Evolutionary conservation across 2,329 filamentous ascomycete genomes (phyloP), one percentile per base, ranked within the genome.

Genomic region (Monilinia polystroma): DNA sequence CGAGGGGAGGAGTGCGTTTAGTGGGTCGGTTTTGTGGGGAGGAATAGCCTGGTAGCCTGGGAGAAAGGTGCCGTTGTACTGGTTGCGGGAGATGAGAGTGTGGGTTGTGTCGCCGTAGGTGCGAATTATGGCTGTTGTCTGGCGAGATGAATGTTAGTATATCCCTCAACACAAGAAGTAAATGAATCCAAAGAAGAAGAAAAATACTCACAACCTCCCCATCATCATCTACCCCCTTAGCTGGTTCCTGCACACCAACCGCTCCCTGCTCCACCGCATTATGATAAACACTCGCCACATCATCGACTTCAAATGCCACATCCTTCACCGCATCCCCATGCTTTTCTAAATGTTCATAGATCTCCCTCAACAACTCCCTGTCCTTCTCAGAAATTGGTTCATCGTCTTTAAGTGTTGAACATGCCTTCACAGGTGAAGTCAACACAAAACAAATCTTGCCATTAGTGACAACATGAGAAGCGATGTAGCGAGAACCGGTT

Each of bases 41-140:
- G 76, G 56, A 52, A 83, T 84, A 8, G 84, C 78, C 55, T 87
- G 86, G 81, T 90, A 98, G 11, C 92, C 92, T 0, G 94, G 94
- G 59, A 97, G 83, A 81, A 98, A 98, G 26, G 83, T 77, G 0
- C 93, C 93, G 0, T 77, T 79, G 79, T 97, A 97, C 53, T 81
- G 77, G 57, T 79, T 77, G 55, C 92, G 87, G 73, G 91, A 87
- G 78, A 98, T 88, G 67, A 98, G 85, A 0, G 94, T 97, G 80
- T 98, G 94, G 0, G 92, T 97, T 16, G 94, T 97, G 80, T 98
- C 92, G 72, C 94, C 94, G 76, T 97, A 98, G 6, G 94, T 97
- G 79, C 87, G 85, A 76, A 98, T 94, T 12, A 91, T 90, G 49
- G 93, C 94, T 29, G 88, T 86, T 66, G 85, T 84, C 63, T 66